Evolutionary conservation across 2,329 filamentous ascomycete species (phyloP).

Genomic region (Phoma herbarum): DNA sequence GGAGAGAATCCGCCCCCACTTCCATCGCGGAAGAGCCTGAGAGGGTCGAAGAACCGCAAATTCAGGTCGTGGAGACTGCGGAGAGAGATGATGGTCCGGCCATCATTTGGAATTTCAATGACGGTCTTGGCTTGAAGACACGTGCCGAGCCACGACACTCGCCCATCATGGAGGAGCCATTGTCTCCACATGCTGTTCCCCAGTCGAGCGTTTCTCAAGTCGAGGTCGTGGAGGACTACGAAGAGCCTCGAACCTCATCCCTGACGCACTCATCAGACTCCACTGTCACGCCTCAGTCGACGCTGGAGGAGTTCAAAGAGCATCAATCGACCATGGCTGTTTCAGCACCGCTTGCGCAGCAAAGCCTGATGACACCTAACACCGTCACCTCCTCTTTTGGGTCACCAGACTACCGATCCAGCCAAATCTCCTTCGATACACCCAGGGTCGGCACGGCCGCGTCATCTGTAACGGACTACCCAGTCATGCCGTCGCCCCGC

Average conservation of each 20-base stretch:
- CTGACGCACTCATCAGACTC: slow-evolving; percentile 61
- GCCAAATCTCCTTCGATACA: slow-evolving; percentile 71
- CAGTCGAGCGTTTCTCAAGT: slow-evolving; percentile 43
- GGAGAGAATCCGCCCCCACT: slow-evolving; percentile 18
- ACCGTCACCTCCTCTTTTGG: slow-evolving; percentile 66
- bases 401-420: slow-evolving; percentile 70
- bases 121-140: slow-evolving; percentile 48
- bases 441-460: slow-evolving; percentile 78
- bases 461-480: slow-evolving; percentile 76
- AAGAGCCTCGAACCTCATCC: slow-evolving; percentile 59
- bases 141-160: slow-evolving; percentile 26
- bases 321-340: slow-evolving; percentile 49
- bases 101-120: slow-evolving; percentile 57
- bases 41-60: slow-evolving; percentile 52
- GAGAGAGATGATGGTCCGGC: slow-evolving; percentile 48
- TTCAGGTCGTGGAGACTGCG: slow-evolving; percentile 58
- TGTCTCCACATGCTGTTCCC: slow-evolving; percentile 39
- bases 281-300: slow-evolving; percentile 52
- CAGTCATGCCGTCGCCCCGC: slow-evolving; percentile 73
- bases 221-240: slow-evolving; percentile 57
- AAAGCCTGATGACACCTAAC: slow-evolving; percentile 71
- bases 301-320: slow-evolving; percentile 46
- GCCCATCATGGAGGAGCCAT: slow-evolving; percentile 30
- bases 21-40: slow-evolving; percentile 46
- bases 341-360: slow-evolving; percentile 50